Evolutionary conservation across 768 basidiomycete genomes (phyloP).

Genomic region (Leucosporidium yakuticum): DNA sequence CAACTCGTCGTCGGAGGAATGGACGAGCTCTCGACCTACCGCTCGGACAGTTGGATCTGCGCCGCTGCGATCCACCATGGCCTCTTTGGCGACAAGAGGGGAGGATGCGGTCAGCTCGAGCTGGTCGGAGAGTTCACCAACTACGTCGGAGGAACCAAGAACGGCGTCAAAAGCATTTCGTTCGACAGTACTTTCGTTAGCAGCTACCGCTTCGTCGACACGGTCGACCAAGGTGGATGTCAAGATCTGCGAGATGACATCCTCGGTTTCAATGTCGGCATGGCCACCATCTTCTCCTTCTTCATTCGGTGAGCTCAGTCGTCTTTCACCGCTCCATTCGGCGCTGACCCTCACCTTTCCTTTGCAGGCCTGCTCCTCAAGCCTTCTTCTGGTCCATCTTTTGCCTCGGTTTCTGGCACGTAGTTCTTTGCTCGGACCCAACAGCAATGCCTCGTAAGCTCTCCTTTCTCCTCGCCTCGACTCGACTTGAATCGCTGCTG

Average conservation of each 20-base stretch:
- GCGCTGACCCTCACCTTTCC: too few relatives aligned
- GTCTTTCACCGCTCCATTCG: slow-evolving; percentile 46
- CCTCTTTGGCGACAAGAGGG: slow-evolving; percentile 51
- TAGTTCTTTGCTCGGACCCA: slow-evolving; percentile 68
- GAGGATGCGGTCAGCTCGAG: slow-evolving; percentile 69
- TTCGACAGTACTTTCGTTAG: slow-evolving; percentile 72
- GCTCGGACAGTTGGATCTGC: slow-evolving; percentile 79
- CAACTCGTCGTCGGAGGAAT: slow-evolving; percentile 84
- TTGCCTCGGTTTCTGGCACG: slow-evolving; percentile 64
- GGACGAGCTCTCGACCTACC: slow-evolving; percentile 62
- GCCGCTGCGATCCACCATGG: slow-evolving; percentile 75
- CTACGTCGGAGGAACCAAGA: slow-evolving; percentile 55
- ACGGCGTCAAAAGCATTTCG: slow-evolving; percentile 64
- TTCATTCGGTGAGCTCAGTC: slow-evolving; percentile 67
- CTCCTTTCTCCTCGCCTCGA: too few relatives aligned
- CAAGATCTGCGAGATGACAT: slow-evolving; percentile 64
- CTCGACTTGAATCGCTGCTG: too few relatives aligned
- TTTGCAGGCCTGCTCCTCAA: slow-evolving; percentile 55
- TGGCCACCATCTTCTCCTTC: slow-evolving; percentile 63
- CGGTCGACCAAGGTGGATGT: slow-evolving; percentile 57
- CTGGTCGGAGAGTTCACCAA: slow-evolving; percentile 67
- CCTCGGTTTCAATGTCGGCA: slow-evolving; percentile 64
- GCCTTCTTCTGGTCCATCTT: slow-evolving; percentile 48
- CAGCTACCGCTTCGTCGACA: slow-evolving; percentile 55
- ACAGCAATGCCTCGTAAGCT: slow-evolving; percentile 29